Percentiles rank a stretch among this genome's conserved stretches.
These are phyloP conservation scores for Dendrobium officinale DNA, from an alignment of 106 monocot genomes.

Conservation along the genomic window DNA sequence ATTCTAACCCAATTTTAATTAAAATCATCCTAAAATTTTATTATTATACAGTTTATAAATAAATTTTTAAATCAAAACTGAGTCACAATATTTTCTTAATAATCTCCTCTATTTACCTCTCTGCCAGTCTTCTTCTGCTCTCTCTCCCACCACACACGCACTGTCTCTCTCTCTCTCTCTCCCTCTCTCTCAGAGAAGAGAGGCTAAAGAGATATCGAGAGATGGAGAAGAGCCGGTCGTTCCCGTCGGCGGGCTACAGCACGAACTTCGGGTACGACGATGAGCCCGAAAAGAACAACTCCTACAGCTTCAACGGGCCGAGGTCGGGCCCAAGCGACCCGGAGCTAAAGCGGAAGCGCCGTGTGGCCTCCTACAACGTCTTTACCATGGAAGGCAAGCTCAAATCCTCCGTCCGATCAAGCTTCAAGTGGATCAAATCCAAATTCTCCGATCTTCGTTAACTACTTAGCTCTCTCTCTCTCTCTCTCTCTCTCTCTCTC, in stretches of 20 bases:
- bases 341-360: constrained; percentile 44
- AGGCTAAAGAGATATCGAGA: neutral
- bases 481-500: neutral
- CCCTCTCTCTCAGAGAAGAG: neutral
- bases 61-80: no score
- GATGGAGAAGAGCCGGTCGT: constrained; percentile 56
- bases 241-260: constrained; percentile 24
- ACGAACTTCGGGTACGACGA: constrained; percentile 26
- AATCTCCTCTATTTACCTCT: neutral
- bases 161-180: neutral
- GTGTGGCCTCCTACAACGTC: constrained; percentile 46
- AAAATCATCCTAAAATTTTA: no score
- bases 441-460: constrained; percentile 36
- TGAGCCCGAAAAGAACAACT: neutral
- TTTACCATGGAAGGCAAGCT: constrained; percentile 42
- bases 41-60: no score
- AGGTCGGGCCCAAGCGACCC: constrained; percentile 19
- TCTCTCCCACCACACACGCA: neutral
- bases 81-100: no score
- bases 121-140: neutral
- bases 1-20: no score
- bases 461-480: neutral
- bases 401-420: constrained; percentile 35
- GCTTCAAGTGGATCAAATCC: constrained; percentile 63
- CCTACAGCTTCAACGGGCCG: constrained; percentile 67